Evolutionary conservation across 257 asterid genomes (phyloP).

Genomic region (Cinchona pubescens): DNA sequence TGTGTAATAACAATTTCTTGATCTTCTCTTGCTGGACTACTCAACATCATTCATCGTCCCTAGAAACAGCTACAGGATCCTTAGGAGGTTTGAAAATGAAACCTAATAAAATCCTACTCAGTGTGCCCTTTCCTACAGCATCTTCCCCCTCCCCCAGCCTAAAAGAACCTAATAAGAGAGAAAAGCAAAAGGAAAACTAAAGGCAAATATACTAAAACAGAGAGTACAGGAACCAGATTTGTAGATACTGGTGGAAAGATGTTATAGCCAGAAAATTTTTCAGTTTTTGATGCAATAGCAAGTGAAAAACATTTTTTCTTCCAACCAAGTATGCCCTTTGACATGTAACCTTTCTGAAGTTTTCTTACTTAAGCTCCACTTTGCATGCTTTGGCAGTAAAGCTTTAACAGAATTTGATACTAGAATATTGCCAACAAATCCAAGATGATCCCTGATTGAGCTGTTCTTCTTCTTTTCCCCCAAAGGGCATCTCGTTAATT

Average conservation of each 20-base stretch:
- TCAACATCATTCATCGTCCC: background rate
- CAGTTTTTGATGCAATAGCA: background rate
- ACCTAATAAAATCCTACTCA: background rate
- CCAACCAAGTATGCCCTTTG: background rate
- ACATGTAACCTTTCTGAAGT: background rate
- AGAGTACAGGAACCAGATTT: background rate
- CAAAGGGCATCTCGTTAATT: background rate
- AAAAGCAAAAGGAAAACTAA: background rate
- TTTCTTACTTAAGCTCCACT: background rate
- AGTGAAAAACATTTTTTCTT: background rate
- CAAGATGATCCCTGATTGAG: background rate
- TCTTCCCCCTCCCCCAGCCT: background rate
- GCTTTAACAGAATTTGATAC: background rate
- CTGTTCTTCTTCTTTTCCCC: background rate
- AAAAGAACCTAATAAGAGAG: background rate
- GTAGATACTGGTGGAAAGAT: background rate
- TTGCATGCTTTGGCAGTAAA: background rate
- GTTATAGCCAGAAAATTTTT: background rate
- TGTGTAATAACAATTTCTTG: too few species aligned
- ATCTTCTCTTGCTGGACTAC: background rate
- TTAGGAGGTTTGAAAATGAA: background rate
- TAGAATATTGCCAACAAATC: background rate
- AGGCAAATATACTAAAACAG: background rate
- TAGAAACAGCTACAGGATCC: background rate
- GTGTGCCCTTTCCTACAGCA: background rate